These are phyloP conservation scores for Thalassiosira tumida DNA, from an alignment of 352 stramenopile genomes.

Conservation along the genomic window DNA sequence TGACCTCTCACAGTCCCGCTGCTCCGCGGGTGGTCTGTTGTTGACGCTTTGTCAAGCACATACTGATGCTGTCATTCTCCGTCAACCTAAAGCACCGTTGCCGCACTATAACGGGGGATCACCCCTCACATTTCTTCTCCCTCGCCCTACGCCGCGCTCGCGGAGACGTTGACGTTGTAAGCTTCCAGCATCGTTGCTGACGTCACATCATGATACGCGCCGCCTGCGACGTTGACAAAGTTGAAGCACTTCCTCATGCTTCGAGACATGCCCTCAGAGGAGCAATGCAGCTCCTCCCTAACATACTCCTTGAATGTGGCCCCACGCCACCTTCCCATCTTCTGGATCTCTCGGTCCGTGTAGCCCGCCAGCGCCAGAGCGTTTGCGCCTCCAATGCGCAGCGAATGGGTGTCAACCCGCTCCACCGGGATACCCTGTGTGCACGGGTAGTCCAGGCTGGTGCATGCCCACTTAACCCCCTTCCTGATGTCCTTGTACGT, in stretches of 20 bases:
- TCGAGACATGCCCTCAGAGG: background rate
- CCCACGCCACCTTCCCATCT: background rate
- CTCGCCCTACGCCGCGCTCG: no score
- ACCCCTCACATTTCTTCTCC: no score
- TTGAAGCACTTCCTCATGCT: background rate
- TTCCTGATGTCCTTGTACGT: constrained; percentile 36
- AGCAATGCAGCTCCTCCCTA: background rate
- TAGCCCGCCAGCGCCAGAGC: background rate
- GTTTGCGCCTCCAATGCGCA: background rate
- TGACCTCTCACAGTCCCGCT: no score
- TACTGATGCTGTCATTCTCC: no score
- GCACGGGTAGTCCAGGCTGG: background rate
- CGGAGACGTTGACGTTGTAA: background rate
- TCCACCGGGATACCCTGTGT: constrained; percentile 8
- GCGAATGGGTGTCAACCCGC: background rate
- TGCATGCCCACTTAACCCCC: constrained; percentile 8
- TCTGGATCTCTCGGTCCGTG: background rate
- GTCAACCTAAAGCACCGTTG: no score
- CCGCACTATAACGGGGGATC: no score
- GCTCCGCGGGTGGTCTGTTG: no score
- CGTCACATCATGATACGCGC: background rate
- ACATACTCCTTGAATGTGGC: constrained; percentile 7
- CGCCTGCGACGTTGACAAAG: background rate
- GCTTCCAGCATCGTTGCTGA: background rate
- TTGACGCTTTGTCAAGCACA: no score